These are phyloP conservation scores for Suillus fuscotomentosus DNA, from an alignment of 768 basidiomycete genomes.

Conservation along the genomic window DNA sequence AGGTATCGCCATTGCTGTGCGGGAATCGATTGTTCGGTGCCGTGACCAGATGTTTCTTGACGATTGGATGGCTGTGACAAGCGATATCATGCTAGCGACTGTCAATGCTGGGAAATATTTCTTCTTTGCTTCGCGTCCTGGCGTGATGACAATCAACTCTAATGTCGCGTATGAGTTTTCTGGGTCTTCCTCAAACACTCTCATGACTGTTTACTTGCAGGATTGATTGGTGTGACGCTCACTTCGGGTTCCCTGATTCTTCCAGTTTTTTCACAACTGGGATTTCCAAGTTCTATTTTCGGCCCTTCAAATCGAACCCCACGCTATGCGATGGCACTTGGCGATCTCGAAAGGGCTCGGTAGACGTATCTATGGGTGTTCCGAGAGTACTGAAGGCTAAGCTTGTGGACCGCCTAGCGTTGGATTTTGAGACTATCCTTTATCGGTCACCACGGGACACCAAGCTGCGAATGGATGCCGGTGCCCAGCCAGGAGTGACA, in stretches of 20 bases:
- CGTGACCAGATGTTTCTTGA: constrained; percentile 16
- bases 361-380: constrained; percentile 24
- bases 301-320: constrained; percentile 26
- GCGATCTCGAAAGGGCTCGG: constrained; percentile 13
- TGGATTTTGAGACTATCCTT: constrained; percentile 10
- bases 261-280: constrained; percentile 18
- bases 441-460: not conserved
- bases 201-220: constrained; percentile 3
- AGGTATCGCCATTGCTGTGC: constrained; percentile 18
- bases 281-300: constrained; percentile 17
- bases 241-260: constrained; percentile 21
- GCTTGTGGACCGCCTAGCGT: constrained; percentile 15
- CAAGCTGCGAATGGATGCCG: not conserved
- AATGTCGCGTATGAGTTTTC: constrained; percentile 18
- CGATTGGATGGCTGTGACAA: constrained; percentile 19
- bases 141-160: constrained; percentile 20
- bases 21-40: constrained; percentile 14
- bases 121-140: constrained; percentile 10
- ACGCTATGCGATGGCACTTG: constrained; percentile 16
- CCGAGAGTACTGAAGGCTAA: constrained; percentile 18
- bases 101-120: constrained; percentile 18
- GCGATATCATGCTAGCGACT: constrained; percentile 16
- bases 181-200: no score
- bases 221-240: constrained; percentile 21
- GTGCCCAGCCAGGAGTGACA: not conserved